A percentile compares a stretch with the other conserved stretches of the same genome.
Evolutionary conservation across 441 rosid species (phyloP).

Genomic region (Corymbia citriodora): DNA sequence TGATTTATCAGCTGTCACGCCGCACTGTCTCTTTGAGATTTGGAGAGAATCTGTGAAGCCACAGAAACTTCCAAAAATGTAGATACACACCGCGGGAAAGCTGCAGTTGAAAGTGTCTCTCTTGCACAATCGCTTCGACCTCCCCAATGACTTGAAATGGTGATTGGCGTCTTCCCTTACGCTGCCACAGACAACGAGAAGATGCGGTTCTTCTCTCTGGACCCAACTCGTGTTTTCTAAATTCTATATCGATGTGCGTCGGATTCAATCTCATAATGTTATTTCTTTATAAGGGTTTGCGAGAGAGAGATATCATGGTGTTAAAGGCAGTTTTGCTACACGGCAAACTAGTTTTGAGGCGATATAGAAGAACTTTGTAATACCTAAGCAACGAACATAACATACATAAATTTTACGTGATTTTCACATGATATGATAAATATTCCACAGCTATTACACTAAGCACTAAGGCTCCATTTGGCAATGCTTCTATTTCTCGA

Average conservation of each 20-base stretch:
- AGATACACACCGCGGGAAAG: background rate
- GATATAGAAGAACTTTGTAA: background rate
- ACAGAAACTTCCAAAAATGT: background rate
- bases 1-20: background rate
- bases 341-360: background rate
- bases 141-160: background rate
- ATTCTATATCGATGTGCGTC: background rate
- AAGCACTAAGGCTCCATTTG: background rate
- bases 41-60: background rate
- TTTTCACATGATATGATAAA: background rate
- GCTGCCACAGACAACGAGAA: background rate
- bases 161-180: background rate
- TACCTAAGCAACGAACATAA: background rate
- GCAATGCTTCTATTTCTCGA: accelerated
- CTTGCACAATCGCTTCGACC: background rate
- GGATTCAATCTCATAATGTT: background rate
- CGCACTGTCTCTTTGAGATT: background rate
- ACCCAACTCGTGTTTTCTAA: background rate
- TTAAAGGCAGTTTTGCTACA: background rate
- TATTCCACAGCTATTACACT: background rate
- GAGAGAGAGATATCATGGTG: background rate
- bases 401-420: background rate
- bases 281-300: background rate
- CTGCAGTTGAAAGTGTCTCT: background rate
- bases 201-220: background rate